phyloP scores from a whole-genome alignment of 163 green algal genomes.

The Prototheca stagnorum region DNA sequence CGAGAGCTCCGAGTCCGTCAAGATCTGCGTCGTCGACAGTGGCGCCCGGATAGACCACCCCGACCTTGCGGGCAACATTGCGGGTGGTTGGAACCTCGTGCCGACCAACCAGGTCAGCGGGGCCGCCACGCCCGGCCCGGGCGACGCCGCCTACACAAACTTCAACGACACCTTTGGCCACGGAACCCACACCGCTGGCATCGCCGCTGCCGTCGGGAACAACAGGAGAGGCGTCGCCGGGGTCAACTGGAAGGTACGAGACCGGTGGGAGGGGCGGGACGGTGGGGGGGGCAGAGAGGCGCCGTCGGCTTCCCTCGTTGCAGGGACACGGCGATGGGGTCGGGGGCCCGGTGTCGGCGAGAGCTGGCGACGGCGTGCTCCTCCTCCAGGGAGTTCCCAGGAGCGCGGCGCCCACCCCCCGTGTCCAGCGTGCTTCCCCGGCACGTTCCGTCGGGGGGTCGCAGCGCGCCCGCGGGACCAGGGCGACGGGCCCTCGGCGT shows the following conservation, averaged over 20 bases:
- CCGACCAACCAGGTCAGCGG: constrained; percentile 3
- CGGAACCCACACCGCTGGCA: constrained; percentile 24
- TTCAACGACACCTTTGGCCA: constrained; percentile 27
- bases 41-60: constrained; percentile 32
- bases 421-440: too few relatives aligned
- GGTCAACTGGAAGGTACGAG: constrained; percentile 9
- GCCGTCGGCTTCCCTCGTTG: too few relatives aligned
- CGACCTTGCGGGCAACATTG: constrained; percentile 28
- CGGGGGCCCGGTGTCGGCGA: too few relatives aligned
- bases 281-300: too few relatives aligned
- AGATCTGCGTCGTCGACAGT: constrained; percentile 43
- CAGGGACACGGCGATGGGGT: too few relatives aligned
- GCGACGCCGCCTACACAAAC: constrained; percentile 17
- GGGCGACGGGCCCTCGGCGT: too few relatives aligned
- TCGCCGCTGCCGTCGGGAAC: constrained; percentile 15
- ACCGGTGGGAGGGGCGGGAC: too few relatives aligned
- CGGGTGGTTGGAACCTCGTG: constrained; percentile 29
- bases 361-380: too few relatives aligned
- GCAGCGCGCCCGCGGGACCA: too few relatives aligned
- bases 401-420: too few relatives aligned
- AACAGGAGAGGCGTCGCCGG: constrained; percentile 22
- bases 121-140: not conserved
- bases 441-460: too few relatives aligned
- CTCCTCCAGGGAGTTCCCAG: too few relatives aligned
- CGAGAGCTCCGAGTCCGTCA: constrained; percentile 6